A percentile compares a stretch with the other conserved stretches of the same genome.
These are phyloP conservation scores for Kwoniella sp. DNA, from an alignment of 768 basidiomycete genomes.

Conservation along the genomic window DNA sequence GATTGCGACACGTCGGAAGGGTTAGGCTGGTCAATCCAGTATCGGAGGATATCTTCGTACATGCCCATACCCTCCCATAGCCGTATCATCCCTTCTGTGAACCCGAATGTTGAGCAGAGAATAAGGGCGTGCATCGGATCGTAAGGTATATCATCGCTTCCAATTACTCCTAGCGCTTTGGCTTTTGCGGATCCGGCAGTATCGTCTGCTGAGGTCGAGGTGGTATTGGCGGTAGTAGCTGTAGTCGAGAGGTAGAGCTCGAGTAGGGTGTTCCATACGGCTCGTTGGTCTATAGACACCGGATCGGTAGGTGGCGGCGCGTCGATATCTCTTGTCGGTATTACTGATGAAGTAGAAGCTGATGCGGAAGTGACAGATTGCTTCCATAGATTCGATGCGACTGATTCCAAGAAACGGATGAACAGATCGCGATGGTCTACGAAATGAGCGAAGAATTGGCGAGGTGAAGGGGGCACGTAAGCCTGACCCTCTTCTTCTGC, in stretches of 20 bases:
- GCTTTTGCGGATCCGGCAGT: conserved; percentile 56
- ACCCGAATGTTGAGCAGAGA: conserved; percentile 80
- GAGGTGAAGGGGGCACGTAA: conserved; percentile 67
- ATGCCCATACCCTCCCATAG: conserved; percentile 93
- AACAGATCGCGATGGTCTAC: conserved; percentile 85
- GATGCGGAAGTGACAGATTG: conserved; percentile 61
- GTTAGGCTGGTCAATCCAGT: conserved; percentile 78
- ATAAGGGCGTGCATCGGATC: conserved; percentile 93
- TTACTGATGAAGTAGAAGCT: conserved; percentile 1
- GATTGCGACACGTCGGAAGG: not conserved
- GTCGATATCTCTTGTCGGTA: conserved; percentile 19
- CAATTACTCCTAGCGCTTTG: conserved; percentile 75
- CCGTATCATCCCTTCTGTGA: conserved; percentile 80
- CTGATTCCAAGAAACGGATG: conserved; percentile 81
- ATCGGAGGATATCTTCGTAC: conserved; percentile 92
- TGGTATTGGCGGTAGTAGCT: not conserved
- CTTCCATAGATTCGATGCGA: conserved; percentile 77
- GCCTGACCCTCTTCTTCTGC: conserved; percentile 22
- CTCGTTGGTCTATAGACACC: conserved; percentile 65
- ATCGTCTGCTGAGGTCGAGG: conserved; percentile 59
- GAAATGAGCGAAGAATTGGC: conserved; percentile 89
- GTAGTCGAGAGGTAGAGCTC: conserved; percentile 75
- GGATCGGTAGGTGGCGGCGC: conserved; percentile 21
- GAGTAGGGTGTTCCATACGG: conserved; percentile 93
- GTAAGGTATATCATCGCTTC: conserved; percentile 65